phyloP scores from a whole-genome alignment of 1,284 basidiomycete species.

The Athelia psychrophila region DNA sequence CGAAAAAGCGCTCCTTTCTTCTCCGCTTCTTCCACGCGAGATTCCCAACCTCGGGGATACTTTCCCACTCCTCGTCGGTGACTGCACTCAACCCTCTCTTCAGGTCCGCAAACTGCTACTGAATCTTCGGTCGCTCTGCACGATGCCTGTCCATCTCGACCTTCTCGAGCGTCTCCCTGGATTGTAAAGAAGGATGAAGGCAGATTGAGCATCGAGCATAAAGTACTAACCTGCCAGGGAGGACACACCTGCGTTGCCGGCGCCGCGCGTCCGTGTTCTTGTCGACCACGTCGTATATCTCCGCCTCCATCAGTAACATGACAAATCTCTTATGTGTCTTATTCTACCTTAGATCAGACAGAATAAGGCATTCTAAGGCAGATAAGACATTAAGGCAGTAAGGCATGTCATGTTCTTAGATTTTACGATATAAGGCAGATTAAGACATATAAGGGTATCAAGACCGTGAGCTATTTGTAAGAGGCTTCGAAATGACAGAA shows the following conservation, averaged over 20 bases:
- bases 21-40: constrained; percentile 90
- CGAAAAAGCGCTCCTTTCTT: constrained; percentile 82
- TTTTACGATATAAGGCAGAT: no score
- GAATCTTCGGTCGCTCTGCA: constrained; percentile 84
- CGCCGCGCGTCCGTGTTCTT: constrained; percentile 88
- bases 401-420: no score
- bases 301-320: no score
- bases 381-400: no score
- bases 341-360: no score
- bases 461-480: no score
- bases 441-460: no score
- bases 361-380: no score
- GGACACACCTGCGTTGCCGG: constrained; percentile 70
- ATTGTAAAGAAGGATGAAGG: constrained; percentile 19
- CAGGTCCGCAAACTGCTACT: constrained; percentile 92
- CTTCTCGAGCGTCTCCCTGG: constrained; percentile 74
- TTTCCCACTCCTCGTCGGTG: constrained; percentile 93
- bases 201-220: constrained; percentile 23
- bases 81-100: constrained; percentile 88
- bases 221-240: constrained; percentile 41
- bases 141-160: constrained; percentile 71
- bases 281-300: constrained; percentile 94
- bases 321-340: no score
- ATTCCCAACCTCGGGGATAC: constrained; percentile 94
- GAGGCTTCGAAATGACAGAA: no score